A percentile compares a stretch with the other conserved stretches of the same genome.
These are phyloP conservation scores for Paramecium caudatum DNA, from an alignment of 73 alveolate species.

Conservation along the genomic window DNA sequence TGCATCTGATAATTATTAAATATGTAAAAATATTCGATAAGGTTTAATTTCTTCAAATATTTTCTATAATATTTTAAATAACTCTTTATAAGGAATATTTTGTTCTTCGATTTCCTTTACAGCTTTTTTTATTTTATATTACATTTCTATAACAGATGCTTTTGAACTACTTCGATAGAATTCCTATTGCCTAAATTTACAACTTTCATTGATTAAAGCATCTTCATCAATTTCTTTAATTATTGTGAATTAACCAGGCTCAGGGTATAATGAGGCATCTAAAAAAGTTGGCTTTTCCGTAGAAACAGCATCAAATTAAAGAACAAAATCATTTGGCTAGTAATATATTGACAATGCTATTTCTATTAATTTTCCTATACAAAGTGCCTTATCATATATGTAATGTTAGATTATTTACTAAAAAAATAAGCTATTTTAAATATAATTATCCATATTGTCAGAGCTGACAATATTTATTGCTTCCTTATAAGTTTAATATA, in stretches of 20 bases:
- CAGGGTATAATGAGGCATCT: slow-evolving; percentile 15
- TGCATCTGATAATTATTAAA: background rate
- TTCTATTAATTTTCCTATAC: background rate
- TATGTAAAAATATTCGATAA: background rate
- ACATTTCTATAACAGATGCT: background rate
- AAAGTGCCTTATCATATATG: slow-evolving; percentile 28
- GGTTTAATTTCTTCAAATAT: slow-evolving; percentile 26
- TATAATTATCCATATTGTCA: background rate
- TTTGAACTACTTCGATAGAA: slow-evolving; percentile 10
- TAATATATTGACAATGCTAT: background rate
- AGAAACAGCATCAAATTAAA: background rate
- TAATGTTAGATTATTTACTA: background rate
- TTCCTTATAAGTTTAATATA: background rate
- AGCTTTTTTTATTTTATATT: slow-evolving; percentile 7
- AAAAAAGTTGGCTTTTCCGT: background rate
- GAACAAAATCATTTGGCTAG: background rate
- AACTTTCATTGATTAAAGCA: background rate
- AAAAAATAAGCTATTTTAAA: background rate
- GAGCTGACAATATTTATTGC: background rate
- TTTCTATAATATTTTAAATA: background rate
- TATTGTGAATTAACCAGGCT: slow-evolving; percentile 20
- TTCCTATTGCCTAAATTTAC: background rate
- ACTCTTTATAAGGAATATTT: slow-evolving; percentile 54
- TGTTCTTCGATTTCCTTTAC: background rate
- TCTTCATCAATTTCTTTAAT: slow-evolving; percentile 6